Percentiles rank a stretch among this genome's conserved stretches.
These are phyloP conservation scores for Mycena sanguinolenta DNA, from an alignment of 768 basidiomycete species.

Conservation along the genomic window DNA sequence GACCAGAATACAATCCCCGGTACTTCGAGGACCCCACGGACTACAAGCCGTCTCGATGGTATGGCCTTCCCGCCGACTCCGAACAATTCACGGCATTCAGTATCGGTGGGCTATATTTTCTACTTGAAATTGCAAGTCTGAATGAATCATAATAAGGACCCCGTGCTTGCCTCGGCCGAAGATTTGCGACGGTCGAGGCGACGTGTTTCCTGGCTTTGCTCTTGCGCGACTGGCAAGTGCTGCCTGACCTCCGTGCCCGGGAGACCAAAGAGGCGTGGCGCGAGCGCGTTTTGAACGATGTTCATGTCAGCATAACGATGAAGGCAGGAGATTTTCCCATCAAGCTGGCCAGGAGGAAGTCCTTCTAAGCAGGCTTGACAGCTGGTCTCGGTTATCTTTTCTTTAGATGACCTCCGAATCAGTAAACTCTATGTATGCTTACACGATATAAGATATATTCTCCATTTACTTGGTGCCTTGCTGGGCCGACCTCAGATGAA, in stretches of 20 bases:
- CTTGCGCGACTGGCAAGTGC: slow-evolving; percentile 14
- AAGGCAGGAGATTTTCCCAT: not conserved
- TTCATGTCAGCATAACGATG: not conserved
- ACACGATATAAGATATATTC: too few relatives aligned
- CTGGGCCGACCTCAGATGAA: too few relatives aligned
- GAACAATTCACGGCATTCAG: slow-evolving; percentile 64
- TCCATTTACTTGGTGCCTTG: too few relatives aligned
- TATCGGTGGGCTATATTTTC: slow-evolving; percentile 34
- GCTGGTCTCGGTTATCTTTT: too few relatives aligned
- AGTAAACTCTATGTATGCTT: too few relatives aligned
- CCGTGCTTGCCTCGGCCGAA: slow-evolving; percentile 24
- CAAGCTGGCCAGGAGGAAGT: not conserved
- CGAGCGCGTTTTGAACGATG: not conserved
- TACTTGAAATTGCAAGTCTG: not conserved
- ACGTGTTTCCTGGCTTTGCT: not conserved
- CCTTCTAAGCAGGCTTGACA: too few relatives aligned
- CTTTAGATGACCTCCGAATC: too few relatives aligned
- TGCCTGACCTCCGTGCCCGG: slow-evolving; percentile 1
- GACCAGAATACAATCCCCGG: slow-evolving; percentile 62
- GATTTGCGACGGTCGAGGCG: slow-evolving; percentile 18
- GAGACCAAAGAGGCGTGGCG: slow-evolving; percentile 25
- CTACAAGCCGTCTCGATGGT: slow-evolving; percentile 66
- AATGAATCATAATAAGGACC: slow-evolving; percentile 4
- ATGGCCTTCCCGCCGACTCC: slow-evolving; percentile 55
- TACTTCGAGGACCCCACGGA: slow-evolving; percentile 63